Evolutionary conservation across 345 rosid species (phyloP).

Genomic region (Diplotaxis tenuifolia): DNA sequence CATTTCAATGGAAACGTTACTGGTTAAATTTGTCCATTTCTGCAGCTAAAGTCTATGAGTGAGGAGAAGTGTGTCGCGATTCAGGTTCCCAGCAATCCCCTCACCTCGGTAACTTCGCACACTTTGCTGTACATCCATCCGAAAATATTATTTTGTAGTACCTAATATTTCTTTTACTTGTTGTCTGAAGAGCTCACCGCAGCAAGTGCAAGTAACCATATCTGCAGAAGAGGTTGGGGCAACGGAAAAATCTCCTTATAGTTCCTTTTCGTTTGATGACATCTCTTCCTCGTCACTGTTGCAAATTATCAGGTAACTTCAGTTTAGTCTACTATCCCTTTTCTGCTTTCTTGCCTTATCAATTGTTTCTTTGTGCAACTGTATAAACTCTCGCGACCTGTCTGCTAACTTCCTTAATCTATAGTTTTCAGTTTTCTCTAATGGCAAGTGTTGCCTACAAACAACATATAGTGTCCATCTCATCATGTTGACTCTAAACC

Average conservation of each 20-base stretch:
- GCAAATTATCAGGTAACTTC: slow-evolving; percentile 72
- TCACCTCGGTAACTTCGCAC: slow-evolving; percentile 47
- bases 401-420: slow-evolving; percentile 2
- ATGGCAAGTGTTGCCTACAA: slow-evolving; percentile 5
- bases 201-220: slow-evolving; percentile 61
- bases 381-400: background rate
- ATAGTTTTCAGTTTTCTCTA: slow-evolving; percentile 10
- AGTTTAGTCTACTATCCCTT: slow-evolving; percentile 33
- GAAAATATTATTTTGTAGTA: background rate
- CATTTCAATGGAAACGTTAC: background rate
- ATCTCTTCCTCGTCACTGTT: slow-evolving; percentile 69
- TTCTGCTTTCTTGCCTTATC: slow-evolving; percentile 17
- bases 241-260: slow-evolving; percentile 79
- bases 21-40: slow-evolving; percentile 23
- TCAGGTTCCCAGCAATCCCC: slow-evolving; percentile 62
- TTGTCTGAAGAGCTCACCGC: slow-evolving; percentile 57
- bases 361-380: slow-evolving; percentile 1
- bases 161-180: slow-evolving; percentile 19
- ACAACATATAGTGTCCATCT: slow-evolving; percentile 5
- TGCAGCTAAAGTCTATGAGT: slow-evolving; percentile 62
- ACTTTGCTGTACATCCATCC: slow-evolving; percentile 32
- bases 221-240: slow-evolving; percentile 89
- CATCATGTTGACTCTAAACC: slow-evolving; percentile 16
- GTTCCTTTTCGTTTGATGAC: slow-evolving; percentile 60
- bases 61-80: slow-evolving; percentile 71